Percentiles rank a stretch among this genome's conserved stretches.
phyloP scores from a whole-genome alignment of 768 basidiomycete species.

The Agrocybe praecox region DNA sequence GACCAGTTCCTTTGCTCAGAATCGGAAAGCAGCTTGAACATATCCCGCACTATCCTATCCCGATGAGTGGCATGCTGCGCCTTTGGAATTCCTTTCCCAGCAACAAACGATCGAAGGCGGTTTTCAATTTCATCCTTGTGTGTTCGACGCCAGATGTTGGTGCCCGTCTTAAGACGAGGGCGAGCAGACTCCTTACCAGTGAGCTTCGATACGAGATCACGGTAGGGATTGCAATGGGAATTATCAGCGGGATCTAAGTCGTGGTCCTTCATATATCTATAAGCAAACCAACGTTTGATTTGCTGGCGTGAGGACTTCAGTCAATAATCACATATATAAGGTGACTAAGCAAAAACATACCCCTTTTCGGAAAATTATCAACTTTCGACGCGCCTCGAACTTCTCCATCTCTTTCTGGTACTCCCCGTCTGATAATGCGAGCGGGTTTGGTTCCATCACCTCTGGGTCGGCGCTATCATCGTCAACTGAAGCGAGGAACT shows the following conservation, averaged over 20 bases:
- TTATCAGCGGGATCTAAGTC: slow-evolving; percentile 2
- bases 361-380: not conserved
- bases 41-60: not conserved
- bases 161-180: not conserved
- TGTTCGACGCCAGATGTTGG: slow-evolving; percentile 7
- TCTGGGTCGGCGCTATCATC: slow-evolving; percentile 9
- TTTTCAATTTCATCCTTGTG: not conserved
- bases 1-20: slow-evolving; percentile 5
- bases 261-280: not conserved
- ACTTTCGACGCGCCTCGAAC: not conserved
- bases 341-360: not conserved
- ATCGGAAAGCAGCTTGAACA: not conserved
- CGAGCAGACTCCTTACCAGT: not conserved
- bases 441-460: not conserved
- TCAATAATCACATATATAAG: too few species aligned
- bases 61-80: not conserved
- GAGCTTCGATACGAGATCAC: not conserved
- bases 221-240: slow-evolving; percentile 3
- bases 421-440: not conserved
- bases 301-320: not conserved
- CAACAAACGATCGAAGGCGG: not conserved
- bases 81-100: not conserved
- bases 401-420: not conserved
- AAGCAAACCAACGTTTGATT: slow-evolving; percentile 6
- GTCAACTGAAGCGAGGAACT: slow-evolving; percentile 9